A percentile compares a stretch with the other conserved stretches of the same genome.
These are phyloP conservation scores for Effrenium voratum DNA, from an alignment of 73 alveolate genomes.

Conservation along the genomic window DNA sequence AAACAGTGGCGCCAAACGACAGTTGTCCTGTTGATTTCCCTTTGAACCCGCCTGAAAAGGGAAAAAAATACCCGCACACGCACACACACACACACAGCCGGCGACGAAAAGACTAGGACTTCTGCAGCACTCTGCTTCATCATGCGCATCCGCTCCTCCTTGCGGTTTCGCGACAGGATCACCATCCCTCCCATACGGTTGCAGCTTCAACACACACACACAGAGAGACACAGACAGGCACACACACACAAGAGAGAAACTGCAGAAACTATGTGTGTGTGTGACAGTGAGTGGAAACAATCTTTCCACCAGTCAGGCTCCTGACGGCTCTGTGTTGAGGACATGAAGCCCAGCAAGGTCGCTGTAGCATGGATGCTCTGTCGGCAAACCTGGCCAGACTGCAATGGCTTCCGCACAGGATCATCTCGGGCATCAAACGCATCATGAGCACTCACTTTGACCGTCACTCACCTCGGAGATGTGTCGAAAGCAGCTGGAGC, in stretches of 20 bases:
- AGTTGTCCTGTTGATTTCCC: not conserved
- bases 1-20: not conserved
- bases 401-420: too few species aligned
- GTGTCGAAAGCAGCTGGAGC: too few species aligned
- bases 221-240: too few species aligned
- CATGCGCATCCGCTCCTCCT: conserved; percentile 75
- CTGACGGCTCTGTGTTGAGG: conserved; percentile 15
- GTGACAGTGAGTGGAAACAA: not conserved
- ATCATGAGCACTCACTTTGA: too few species aligned
- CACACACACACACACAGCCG: not conserved
- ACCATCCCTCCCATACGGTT: not conserved
- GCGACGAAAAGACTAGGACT: not conserved
- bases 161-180: too few species aligned
- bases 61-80: not conserved
- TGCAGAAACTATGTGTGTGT: too few species aligned
- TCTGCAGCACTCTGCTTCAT: conserved; percentile 72
- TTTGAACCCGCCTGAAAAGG: not conserved
- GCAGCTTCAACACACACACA: too few species aligned
- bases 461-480: too few species aligned
- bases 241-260: not conserved
- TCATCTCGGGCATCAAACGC: too few species aligned
- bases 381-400: conserved; percentile 59
- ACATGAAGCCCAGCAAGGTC: conserved; percentile 66
- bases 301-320: not conserved
- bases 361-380: conserved; percentile 52